Evolutionary conservation across 108 stramenopile genomes (phyloP).

Genomic region (Cyclotella distinguenda): DNA sequence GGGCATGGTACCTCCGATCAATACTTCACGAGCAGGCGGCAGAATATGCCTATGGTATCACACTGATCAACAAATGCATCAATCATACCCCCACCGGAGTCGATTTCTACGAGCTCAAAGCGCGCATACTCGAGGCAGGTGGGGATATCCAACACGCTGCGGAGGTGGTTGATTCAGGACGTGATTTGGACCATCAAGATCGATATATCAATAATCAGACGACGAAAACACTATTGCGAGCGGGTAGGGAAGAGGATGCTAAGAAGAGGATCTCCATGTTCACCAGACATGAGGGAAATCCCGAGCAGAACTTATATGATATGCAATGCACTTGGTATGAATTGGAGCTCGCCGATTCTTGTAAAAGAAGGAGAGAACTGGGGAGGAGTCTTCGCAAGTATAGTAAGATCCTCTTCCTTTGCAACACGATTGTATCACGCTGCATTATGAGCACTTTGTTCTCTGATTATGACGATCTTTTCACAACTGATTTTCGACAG

Average conservation of each 20-base stretch:
- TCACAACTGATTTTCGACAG: constrained; percentile 19
- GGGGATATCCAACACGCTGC: constrained; percentile 89
- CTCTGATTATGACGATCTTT: not conserved
- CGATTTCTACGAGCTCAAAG: constrained; percentile 90
- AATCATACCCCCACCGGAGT: constrained; percentile 91
- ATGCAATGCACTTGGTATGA: constrained; percentile 99
- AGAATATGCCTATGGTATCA: constrained; percentile 72
- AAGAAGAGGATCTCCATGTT: constrained; percentile 80
- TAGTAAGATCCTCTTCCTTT: constrained; percentile 46
- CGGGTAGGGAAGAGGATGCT: constrained; percentile 82
- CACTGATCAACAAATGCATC: constrained; percentile 82
- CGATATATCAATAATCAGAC: constrained; percentile 98
- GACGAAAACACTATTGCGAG: constrained; percentile 93
- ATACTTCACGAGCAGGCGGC: constrained; percentile 82
- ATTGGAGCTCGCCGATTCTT: constrained; percentile 85
- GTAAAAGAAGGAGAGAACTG: constrained; percentile 56
- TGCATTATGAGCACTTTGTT: not conserved
- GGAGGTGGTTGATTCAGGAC: constrained; percentile 79
- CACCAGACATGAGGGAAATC: constrained; percentile 92
- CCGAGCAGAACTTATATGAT: constrained; percentile 91
- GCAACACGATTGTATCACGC: not conserved
- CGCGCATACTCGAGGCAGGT: constrained; percentile 78
- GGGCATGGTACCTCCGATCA: constrained; percentile 85
- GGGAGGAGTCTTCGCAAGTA: constrained; percentile 85
- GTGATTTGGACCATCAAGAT: constrained; percentile 94